Evolutionary conservation across 805 yeast genomes (phyloP), one percentile per base, ranked within the genome.

Genomic region (Schizosaccharomyces osmophilus): DNA sequence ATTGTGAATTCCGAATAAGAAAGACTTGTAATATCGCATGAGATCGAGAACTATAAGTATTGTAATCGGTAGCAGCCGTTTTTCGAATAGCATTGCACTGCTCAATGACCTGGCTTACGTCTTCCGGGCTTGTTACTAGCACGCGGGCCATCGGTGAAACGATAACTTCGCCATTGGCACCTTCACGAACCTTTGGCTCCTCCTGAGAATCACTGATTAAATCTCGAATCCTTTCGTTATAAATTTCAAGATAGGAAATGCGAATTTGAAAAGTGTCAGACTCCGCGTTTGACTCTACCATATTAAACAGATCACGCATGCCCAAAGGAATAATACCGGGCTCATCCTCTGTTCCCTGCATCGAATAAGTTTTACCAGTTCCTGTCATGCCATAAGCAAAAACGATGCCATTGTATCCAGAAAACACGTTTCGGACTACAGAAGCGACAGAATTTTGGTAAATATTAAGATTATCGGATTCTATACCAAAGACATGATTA

Each of bases 361-460:
- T 87, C 1, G 95, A 80, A 68, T 79, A 82, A 0, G 96, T 87
- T 70, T 87, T 87, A 11, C 96, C 96, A 0, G 94, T 84, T 0
- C 95, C 95, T 0, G 96, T 87, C 87, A 85, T 85, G 43, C 96
- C 96, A 68, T 87, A 87, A 0, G 97, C 97, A 70, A 90, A 87
- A 0, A 89, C 81, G 0, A 96, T 88, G 17, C 89, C 89, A 68
- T 87, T 87, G 19, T 59, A 43, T 26, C 62, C 63, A 9, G 29
- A 59, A 19, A 39, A 42, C 4, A 45, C 61, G n/a, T 43, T 41
- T 8, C n/a, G 54, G 31, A 59, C 61, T 15, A 59, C 24, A 6
- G 55, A 26, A 11, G 24, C n/a, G 19, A 59, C 48, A 22, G 61
- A 42, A 8, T 19, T 26, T 5, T 19, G 11, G 22, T 59, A 59